These are phyloP conservation scores for Candida nanaspora DNA, from an alignment of 805 yeast genomes.

Conservation along the genomic window DNA sequence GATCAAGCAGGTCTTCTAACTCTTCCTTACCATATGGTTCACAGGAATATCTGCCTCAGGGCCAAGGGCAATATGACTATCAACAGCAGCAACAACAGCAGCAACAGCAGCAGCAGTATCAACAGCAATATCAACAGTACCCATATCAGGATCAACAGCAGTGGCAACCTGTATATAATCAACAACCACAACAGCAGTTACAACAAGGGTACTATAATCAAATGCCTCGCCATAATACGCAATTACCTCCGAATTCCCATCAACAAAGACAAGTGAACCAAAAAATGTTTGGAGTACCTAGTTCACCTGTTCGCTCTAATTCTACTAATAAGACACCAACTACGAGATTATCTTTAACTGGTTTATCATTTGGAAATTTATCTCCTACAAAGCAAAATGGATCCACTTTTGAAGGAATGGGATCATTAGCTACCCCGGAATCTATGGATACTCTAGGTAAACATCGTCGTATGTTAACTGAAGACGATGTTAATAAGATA, in stretches of 20 bases:
- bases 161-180: not conserved
- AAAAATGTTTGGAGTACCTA: not conserved
- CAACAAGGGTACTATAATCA: constrained; percentile 3
- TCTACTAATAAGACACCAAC: not conserved
- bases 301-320: constrained; percentile 5
- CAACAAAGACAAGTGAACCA: not conserved
- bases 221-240: not conserved
- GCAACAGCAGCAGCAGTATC: constrained; percentile 1
- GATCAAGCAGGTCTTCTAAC: constrained; percentile 5
- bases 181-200: constrained; percentile 1
- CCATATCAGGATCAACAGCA: constrained; percentile 3
- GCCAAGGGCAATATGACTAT: not conserved
- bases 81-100: constrained; percentile 2
- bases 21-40: constrained; percentile 1
- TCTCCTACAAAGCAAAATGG: not conserved
- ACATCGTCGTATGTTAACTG: not conserved
- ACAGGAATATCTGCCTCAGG: not conserved
- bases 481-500: not conserved
- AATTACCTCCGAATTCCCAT: not conserved
- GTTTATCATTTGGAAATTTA: constrained; percentile 10
- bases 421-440: constrained; percentile 3
- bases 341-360: constrained; percentile 16
- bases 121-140: constrained; percentile 3
- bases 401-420: not conserved
- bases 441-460: constrained; percentile 1